phyloP scores from a whole-genome alignment of 345 rosid species.

The Murraya koenigii region DNA sequence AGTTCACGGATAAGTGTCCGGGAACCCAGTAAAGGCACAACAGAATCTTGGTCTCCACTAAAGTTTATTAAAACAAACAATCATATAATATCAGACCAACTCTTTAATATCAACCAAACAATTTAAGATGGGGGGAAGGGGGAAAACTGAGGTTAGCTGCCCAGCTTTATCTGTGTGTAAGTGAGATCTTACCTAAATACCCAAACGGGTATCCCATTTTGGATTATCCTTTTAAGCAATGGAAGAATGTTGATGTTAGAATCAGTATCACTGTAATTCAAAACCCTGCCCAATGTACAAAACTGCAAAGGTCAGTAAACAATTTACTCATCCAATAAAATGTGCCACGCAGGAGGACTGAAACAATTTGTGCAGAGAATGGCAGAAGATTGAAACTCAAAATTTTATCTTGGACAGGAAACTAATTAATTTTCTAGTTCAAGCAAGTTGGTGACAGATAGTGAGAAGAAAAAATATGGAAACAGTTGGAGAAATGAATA shows the following conservation, averaged over 20 bases:
- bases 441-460: not conserved
- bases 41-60: conserved; percentile 92
- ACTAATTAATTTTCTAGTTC: not conserved
- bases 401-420: not conserved
- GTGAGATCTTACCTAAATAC: conserved; percentile 58
- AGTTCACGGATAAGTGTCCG: conserved; percentile 74
- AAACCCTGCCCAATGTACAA: conserved; percentile 36
- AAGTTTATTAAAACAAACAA: conserved; percentile 9
- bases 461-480: not conserved
- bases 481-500: not conserved
- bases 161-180: not conserved
- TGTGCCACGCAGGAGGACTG: not conserved
- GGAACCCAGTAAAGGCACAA: conserved; percentile 76
- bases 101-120: not conserved
- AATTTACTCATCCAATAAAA: not conserved
- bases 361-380: not conserved
- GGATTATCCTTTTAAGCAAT: conserved; percentile 60
- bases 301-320: conserved; percentile 1
- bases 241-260: conserved; percentile 70
- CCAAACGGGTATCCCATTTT: conserved; percentile 69
- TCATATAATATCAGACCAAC: not conserved
- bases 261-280: conserved; percentile 58
- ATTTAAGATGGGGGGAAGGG: not conserved
- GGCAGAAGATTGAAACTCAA: not conserved
- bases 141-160: too few relatives aligned